Base-by-base conservation (phyloP, 2,329 filamentous ascomycete species). In the Trichoderma citrinoviride region DNA sequence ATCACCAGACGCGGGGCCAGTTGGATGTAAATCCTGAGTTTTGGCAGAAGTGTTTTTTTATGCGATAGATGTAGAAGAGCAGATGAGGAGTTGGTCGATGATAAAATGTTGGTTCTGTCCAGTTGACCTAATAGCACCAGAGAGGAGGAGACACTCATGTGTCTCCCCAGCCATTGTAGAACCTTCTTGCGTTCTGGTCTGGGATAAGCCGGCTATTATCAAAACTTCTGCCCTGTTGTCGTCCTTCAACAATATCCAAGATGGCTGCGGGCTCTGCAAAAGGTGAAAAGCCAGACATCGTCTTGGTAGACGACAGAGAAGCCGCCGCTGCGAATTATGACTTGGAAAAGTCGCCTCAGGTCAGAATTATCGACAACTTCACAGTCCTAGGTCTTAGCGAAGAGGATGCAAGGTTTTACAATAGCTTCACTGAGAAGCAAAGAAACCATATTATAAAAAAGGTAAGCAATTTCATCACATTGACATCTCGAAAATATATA, bases 371-470 rank as follows among this genome's bases (percentile, higher is more conserved):
- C 15, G 56, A 60, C 44, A 50, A 25, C 17, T 49, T 60, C 40
- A 44, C 29, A 14, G 56, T 60, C 15, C 15, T 60, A 29, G 56
- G 56, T 10, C 29, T 60, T 1, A 60, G 56, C 15, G 56, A 50
- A 40, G 56, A 60, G 19, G 56, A 60, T 41, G 56, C 56, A 10
- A 27, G 21, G 8, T 60, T 60, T 17, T 60, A 60, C 33, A 50
- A 60, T 37, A 60, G 56, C 15, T 27, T 60, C 8, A 60, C 56
- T 8, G 44, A 40, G 19, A 5, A 19, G 1, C 56, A 60, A 23
- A 50, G 56, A 8, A 60, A 60, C 29, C 21, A 15, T 8, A 60
- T 60, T 10, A 19, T 60, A 21, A 60, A 44, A 29, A 60, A 60
- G 56, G 56, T 60, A n/a, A 60, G 14, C 14, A 15, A 5, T 8